Conservation (phyloP, 2,329 filamentous ascomycete genomes). For the Epichloe sp. region DNA sequence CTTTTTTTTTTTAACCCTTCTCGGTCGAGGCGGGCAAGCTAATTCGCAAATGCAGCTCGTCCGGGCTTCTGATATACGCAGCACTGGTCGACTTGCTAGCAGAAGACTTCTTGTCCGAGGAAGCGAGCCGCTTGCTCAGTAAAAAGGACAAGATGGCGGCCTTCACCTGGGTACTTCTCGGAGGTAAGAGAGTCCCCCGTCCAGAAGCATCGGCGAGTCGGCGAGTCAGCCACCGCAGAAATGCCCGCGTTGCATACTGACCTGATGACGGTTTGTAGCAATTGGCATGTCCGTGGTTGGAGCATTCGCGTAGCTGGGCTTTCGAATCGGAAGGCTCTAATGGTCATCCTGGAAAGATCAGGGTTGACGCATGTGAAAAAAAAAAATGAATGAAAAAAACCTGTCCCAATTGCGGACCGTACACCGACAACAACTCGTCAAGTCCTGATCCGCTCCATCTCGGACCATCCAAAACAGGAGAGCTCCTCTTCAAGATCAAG, state of each 20-base stretch:
- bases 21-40: neutral
- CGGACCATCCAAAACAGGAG: too few relatives aligned
- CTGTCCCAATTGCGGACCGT: too few relatives aligned
- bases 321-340: too few relatives aligned
- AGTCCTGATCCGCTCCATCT: too few relatives aligned
- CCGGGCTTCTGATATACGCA: constrained; percentile 47
- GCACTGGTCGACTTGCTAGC: constrained; percentile 50
- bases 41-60: constrained; percentile 29
- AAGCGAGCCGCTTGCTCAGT: constrained; percentile 34
- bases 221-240: neutral
- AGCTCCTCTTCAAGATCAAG: too few relatives aligned
- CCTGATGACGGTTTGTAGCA: constrained; percentile 9
- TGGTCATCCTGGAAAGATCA: too few relatives aligned
- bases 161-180: constrained; percentile 36
- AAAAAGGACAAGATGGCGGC: constrained; percentile 40
- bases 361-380: too few relatives aligned
- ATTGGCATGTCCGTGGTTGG: constrained; percentile 20
- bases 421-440: too few relatives aligned
- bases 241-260: neutral
- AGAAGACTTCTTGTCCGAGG: constrained; percentile 51
- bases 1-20: neutral
- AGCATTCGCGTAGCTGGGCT: constrained; percentile 25
- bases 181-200: constrained; percentile 26
- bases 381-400: too few relatives aligned
- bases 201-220: too few relatives aligned